These are phyloP conservation scores for Asterochloris sp. DNA, from an alignment of 139 green algal species.

Conservation along the genomic window DNA sequence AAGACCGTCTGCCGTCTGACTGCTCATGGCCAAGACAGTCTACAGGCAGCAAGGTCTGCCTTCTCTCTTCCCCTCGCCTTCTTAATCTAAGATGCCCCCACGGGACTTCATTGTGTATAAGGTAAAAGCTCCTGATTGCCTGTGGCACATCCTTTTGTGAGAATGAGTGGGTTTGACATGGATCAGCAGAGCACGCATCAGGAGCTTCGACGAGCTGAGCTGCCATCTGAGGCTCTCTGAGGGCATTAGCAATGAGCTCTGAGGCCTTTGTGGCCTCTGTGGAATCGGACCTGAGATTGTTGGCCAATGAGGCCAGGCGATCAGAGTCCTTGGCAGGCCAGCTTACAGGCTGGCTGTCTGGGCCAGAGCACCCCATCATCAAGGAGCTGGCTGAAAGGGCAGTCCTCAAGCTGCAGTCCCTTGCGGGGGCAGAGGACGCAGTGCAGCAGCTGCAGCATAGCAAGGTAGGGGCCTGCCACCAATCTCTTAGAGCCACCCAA, in stretches of 20 bases:
- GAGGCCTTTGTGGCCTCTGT: constrained; percentile 24
- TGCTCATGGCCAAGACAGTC: too few relatives aligned
- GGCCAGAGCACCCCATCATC: constrained; percentile 59
- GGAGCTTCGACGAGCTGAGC: too few relatives aligned
- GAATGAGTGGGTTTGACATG: too few relatives aligned
- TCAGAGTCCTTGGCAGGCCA: constrained; percentile 59
- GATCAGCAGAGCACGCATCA: too few relatives aligned
- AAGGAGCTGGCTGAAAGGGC: constrained; percentile 68
- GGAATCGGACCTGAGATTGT: constrained; percentile 58
- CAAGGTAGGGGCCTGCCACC: constrained; percentile 28
- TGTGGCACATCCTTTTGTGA: too few relatives aligned
- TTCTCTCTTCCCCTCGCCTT: too few relatives aligned
- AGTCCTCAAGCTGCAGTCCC: constrained; percentile 48
- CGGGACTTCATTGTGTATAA: too few relatives aligned
- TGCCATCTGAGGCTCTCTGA: too few relatives aligned
- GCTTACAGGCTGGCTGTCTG: constrained; percentile 54
- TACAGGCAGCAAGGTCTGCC: too few relatives aligned
- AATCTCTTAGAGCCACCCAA: background rate
- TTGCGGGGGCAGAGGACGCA: constrained; percentile 25
- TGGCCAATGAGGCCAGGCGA: constrained; percentile 51
- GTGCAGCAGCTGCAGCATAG: constrained; percentile 32
- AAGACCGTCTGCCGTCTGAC: too few relatives aligned
- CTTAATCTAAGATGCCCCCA: too few relatives aligned
- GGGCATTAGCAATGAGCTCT: background rate
- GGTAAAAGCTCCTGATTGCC: too few relatives aligned